phyloP scores from a whole-genome alignment of 2,329 filamentous ascomycete species.

The Epichloe festucae region DNA sequence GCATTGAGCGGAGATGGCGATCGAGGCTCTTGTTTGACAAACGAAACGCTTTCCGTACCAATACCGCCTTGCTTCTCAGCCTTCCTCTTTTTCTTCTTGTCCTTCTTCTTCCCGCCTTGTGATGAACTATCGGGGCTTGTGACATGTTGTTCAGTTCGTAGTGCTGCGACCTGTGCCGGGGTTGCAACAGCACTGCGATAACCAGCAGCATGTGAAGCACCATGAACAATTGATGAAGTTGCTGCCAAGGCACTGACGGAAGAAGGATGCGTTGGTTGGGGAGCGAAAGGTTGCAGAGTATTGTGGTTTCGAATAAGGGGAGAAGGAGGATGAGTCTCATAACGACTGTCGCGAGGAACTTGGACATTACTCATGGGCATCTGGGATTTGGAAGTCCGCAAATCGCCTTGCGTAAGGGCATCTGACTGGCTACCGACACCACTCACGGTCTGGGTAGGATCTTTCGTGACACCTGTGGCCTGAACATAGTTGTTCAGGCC shows the following conservation, averaged over 20 bases:
- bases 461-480: conserved; percentile 5
- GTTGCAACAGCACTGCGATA: conserved; percentile 11
- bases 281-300: conserved; percentile 63
- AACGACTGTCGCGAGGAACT: conserved; percentile 12
- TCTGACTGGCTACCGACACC: conserved; percentile 29
- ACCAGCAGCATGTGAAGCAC: neutral
- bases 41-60: conserved; percentile 34
- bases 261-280: conserved; percentile 60
- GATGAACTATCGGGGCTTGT: conserved; percentile 51
- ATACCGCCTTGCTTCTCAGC: conserved; percentile 34
- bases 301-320: conserved; percentile 62
- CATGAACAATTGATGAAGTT: conserved; percentile 2
- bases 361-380: conserved; percentile 8
- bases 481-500: conserved; percentile 19
- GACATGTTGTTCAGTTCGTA: conserved; percentile 36
- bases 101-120: conserved; percentile 37
- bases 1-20: conserved; percentile 47
- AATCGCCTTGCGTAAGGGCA: conserved; percentile 18
- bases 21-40: conserved; percentile 52
- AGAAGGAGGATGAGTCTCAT: conserved; percentile 31
- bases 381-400: conserved; percentile 12
- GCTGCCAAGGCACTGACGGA: conserved; percentile 29
- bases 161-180: conserved; percentile 41
- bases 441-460: conserved; percentile 18
- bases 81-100: conserved; percentile 41